Percentiles rank a stretch among this genome's conserved stretches.
Evolutionary conservation across 1,284 basidiomycete species (phyloP).

Genomic region (Trichosporon asahii): DNA sequence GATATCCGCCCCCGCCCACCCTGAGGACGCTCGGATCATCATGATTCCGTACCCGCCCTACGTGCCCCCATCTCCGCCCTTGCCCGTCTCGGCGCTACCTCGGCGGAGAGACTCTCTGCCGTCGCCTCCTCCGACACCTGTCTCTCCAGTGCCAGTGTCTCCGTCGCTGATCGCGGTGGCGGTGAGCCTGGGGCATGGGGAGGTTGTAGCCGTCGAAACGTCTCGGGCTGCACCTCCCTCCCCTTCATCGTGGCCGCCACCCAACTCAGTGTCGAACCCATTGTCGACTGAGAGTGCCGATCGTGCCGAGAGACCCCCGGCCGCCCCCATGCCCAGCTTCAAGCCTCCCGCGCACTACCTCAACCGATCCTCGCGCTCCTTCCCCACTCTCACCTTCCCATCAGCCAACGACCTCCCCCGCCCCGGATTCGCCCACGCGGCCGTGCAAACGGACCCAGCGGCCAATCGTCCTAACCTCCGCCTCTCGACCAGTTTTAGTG

Average conservation of each 20-base stretch:
- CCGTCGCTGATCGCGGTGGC: too few species aligned
- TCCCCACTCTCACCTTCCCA: too few species aligned
- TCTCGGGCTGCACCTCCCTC: too few species aligned
- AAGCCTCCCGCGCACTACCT: not conserved
- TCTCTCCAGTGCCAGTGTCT: too few species aligned
- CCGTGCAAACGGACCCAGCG: not conserved
- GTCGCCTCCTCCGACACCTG: too few species aligned
- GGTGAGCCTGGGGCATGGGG: too few species aligned
- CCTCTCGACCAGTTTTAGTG: not conserved
- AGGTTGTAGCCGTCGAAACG: too few species aligned
- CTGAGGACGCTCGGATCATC: not conserved
- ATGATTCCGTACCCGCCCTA: slow-evolving; percentile 1
- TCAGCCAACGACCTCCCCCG: not conserved
- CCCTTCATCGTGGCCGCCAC: too few species aligned
- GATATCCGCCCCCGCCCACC: not conserved
- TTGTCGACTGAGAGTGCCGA: too few species aligned
- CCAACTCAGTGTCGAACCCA: too few species aligned
- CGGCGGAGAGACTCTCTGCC: too few species aligned
- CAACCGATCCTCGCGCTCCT: not conserved
- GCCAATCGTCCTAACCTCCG: not conserved
- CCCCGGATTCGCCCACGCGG: not conserved
- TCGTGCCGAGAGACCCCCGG: too few species aligned
- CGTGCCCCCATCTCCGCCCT: not conserved
- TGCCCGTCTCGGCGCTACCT: not conserved
- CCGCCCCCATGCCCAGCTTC: not conserved